These are phyloP conservation scores for Kodamaea sp. DNA, from an alignment of 1,139 yeast genomes.

Conservation along the genomic window DNA sequence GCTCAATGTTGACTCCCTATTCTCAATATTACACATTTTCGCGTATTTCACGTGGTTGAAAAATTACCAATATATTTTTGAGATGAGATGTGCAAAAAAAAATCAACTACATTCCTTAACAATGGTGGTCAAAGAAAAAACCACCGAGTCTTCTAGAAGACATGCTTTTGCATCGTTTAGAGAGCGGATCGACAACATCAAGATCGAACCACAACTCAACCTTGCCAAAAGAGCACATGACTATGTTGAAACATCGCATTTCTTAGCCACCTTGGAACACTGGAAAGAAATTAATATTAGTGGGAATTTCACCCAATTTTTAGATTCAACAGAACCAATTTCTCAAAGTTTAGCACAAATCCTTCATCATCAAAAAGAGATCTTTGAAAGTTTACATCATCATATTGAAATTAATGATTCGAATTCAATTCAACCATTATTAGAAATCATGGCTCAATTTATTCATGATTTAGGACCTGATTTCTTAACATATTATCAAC, in stretches of 20 bases:
- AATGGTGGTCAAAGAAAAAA: constrained; percentile 23
- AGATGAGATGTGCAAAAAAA: constrained; percentile 13
- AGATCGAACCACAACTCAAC: constrained; percentile 77
- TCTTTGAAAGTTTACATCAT: constrained; percentile 51
- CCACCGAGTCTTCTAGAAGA: constrained; percentile 55
- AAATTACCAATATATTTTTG: not conserved
- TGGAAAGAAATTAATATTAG: constrained; percentile 89
- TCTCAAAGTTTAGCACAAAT: constrained; percentile 78
- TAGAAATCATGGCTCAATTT: constrained; percentile 80
- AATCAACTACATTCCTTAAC: constrained; percentile 7
- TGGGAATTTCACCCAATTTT: constrained; percentile 63
- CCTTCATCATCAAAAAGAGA: constrained; percentile 61
- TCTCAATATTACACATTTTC: not conserved
- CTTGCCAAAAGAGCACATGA: constrained; percentile 65
- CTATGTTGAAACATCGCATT: constrained; percentile 72
- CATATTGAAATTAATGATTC: constrained; percentile 58
- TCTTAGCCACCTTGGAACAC: constrained; percentile 71
- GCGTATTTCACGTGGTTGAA: not conserved
- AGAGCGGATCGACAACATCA: constrained; percentile 78
- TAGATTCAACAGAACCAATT: constrained; percentile 49
- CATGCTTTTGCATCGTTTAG: constrained; percentile 72
- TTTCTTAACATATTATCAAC: constrained; percentile 65
- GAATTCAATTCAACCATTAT: constrained; percentile 72
- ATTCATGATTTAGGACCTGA: constrained; percentile 94
- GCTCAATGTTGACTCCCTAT: no score